Evolutionary conservation across 2,329 filamentous ascomycete species (phyloP).

Genomic region (Mycocentrospora acerina): DNA sequence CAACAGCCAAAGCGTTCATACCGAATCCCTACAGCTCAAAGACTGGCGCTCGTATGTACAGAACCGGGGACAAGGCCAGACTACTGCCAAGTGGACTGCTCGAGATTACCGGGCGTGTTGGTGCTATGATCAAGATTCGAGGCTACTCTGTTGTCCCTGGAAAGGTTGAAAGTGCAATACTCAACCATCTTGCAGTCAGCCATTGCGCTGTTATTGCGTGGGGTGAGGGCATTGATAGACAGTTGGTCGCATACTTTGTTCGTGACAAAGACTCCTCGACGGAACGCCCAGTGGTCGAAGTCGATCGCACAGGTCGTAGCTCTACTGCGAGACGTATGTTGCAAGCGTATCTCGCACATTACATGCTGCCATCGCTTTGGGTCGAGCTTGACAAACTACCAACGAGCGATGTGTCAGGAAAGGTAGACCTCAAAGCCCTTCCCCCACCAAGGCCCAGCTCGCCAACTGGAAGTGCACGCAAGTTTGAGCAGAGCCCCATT

Average conservation of each 20-base stretch:
- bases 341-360: conserved; percentile 69
- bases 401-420: conserved; percentile 77
- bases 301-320: conserved; percentile 72
- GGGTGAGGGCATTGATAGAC: conserved; percentile 73
- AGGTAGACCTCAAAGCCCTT: conserved; percentile 71
- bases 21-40: conserved; percentile 63
- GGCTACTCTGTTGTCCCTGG: conserved; percentile 77
- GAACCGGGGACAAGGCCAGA: conserved; percentile 70
- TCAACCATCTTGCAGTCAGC: conserved; percentile 68
- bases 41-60: conserved; percentile 69
- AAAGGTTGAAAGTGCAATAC: conserved; percentile 73
- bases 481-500: conserved; percentile 63
- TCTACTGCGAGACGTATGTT: conserved; percentile 67
- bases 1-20: conserved; percentile 71
- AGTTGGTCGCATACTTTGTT: conserved; percentile 76
- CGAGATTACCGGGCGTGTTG: conserved; percentile 75
- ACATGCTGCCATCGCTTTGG: conserved; percentile 82
- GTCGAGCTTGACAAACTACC: conserved; percentile 70
- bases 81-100: conserved; percentile 67
- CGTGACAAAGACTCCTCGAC: conserved; percentile 61
- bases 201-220: conserved; percentile 72
- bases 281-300: conserved; percentile 62
- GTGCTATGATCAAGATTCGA: conserved; percentile 78
- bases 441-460: conserved; percentile 60
- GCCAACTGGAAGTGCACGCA: conserved; percentile 48